These are phyloP conservation scores for Jacaranda copaia DNA, from an alignment of 257 asterid species.

Conservation along the genomic window DNA sequence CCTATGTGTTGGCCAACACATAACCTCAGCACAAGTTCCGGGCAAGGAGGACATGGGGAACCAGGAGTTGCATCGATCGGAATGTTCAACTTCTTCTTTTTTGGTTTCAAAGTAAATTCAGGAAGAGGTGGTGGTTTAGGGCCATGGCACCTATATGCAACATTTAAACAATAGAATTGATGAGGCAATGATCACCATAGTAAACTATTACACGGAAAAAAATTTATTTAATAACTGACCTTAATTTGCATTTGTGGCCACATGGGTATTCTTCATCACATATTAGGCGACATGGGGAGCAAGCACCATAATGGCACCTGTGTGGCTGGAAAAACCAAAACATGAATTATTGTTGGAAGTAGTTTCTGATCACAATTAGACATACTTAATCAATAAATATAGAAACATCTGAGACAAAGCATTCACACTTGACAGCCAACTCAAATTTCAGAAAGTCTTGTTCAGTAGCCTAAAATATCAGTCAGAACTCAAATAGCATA, in stretches of 20 bases:
- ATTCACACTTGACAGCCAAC: neutral
- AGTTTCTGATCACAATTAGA: slow-evolving; percentile 10
- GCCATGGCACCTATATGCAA: slow-evolving; percentile 81
- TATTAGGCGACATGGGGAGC: slow-evolving; percentile 76
- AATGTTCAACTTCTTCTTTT: slow-evolving; percentile 70
- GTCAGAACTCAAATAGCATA: neutral
- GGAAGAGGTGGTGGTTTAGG: slow-evolving; percentile 85
- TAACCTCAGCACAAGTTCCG: slow-evolving; percentile 83
- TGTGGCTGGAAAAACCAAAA: slow-evolving; percentile 70
- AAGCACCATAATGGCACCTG: slow-evolving; percentile 94
- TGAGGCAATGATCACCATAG: slow-evolving; percentile 29
- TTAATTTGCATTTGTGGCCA: slow-evolving; percentile 83
- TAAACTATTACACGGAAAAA: slow-evolving; percentile 22
- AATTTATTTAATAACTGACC: slow-evolving; percentile 50
- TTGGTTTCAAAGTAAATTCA: slow-evolving; percentile 88
- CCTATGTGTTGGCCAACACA: slow-evolving; percentile 90
- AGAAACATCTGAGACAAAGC: neutral
- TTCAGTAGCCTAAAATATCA: neutral
- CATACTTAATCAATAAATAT: neutral
- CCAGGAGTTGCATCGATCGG: slow-evolving; percentile 70
- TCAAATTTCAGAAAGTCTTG: slow-evolving; percentile 1
- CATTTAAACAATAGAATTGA: slow-evolving; percentile 29
- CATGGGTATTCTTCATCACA: slow-evolving; percentile 84
- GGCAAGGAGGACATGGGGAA: slow-evolving; percentile 83
- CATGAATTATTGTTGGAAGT: slow-evolving; percentile 24